Base-by-base conservation (phyloP, 2,329 filamentous ascomycete genomes). In the Mariannaea elegans region DNA sequence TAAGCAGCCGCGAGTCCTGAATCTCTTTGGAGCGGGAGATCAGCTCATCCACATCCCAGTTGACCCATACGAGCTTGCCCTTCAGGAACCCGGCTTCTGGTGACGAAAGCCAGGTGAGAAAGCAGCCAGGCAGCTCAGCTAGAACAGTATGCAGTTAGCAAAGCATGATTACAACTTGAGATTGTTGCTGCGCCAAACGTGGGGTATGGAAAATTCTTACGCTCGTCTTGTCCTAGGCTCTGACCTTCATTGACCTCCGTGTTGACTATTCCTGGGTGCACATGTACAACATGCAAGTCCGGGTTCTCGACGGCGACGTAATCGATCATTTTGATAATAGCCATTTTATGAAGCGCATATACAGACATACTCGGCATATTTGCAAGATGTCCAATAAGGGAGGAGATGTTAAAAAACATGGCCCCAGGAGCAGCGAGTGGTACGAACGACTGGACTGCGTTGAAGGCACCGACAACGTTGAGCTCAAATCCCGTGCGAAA, bases 181-280 rank as follows among this genome's bases (percentile, higher is more conserved):
- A n/a, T n/a, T n/a, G n/a, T n/a, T n/a, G n/a, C n/a, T n/a, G n/a
- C n/a, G n/a, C n/a, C n/a, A n/a, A n/a, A n/a, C n/a, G n/a, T n/a
- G n/a, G n/a, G n/a, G n/a, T n/a, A n/a, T n/a, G n/a, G n/a, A n/a
- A n/a, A n/a, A n/a, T n/a, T n/a, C 34, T 38, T 8, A 38, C 34
- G 34, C 34, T 38, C 34, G 18, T 38, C 34, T 34, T 41, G 29
- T 4, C 39, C 24, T 13, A 36, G 12, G 18, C 14, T 14, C 13
- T 39, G 18, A 21, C 21, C 19, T 4, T 29, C 18, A 32, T 56
- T 56, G n/a, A 78, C 75, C 3, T 75, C 78, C 0, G 76, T 80
- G 4, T 67, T 71, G 4, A 81, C 66, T 2, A 78, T 69, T 1
- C 80, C 80, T 1, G 80, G 79, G 7, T 82, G 80, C 3, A 79